These are phyloP conservation scores for Debaryomyces maramus DNA, from an alignment of 805 yeast species.

Conservation along the genomic window DNA sequence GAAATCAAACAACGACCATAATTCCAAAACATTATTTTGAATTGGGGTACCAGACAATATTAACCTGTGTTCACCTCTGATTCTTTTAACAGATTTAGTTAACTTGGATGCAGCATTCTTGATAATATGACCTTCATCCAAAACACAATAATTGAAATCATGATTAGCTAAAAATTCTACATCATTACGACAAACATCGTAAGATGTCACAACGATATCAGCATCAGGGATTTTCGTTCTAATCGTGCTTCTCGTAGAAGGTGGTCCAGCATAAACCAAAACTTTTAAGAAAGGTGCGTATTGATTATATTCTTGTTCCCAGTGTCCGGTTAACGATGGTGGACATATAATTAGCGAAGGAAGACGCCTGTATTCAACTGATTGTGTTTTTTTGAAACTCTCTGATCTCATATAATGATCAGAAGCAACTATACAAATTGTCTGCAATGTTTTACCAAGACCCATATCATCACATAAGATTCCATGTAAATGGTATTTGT, in stretches of 20 bases:
- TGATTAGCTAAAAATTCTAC: conserved; percentile 56
- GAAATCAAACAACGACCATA: conserved; percentile 97
- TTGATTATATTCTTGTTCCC: conserved; percentile 93
- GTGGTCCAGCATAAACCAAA: conserved; percentile 91
- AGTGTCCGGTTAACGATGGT: conserved; percentile 96
- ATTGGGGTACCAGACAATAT: conserved; percentile 97
- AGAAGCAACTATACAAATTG: conserved; percentile 94
- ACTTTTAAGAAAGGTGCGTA: conserved; percentile 86
- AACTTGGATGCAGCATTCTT: conserved; percentile 88
- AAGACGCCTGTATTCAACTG: conserved; percentile 66
- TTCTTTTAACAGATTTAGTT: conserved; percentile 80
- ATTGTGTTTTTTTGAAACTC: conserved; percentile 58
- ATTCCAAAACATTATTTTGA: conserved; percentile 92
- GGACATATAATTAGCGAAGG: conserved; percentile 93
- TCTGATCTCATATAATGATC: conserved; percentile 87
- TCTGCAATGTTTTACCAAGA: conserved; percentile 93
- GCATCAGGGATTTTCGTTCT: conserved; percentile 51
- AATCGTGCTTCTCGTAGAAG: conserved; percentile 62
- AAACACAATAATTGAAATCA: conserved; percentile 89
- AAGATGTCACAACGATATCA: conserved; percentile 93
- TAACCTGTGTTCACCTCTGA: conserved; percentile 85
- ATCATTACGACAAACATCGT: conserved; percentile 95
- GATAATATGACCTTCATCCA: conserved; percentile 97
- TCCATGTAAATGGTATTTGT: conserved; percentile 94
- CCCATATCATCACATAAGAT: conserved; percentile 99